These are phyloP conservation scores for Crithidia fasciculata DNA, from an alignment of 208 protist genomes.

Conservation along the genomic window DNA sequence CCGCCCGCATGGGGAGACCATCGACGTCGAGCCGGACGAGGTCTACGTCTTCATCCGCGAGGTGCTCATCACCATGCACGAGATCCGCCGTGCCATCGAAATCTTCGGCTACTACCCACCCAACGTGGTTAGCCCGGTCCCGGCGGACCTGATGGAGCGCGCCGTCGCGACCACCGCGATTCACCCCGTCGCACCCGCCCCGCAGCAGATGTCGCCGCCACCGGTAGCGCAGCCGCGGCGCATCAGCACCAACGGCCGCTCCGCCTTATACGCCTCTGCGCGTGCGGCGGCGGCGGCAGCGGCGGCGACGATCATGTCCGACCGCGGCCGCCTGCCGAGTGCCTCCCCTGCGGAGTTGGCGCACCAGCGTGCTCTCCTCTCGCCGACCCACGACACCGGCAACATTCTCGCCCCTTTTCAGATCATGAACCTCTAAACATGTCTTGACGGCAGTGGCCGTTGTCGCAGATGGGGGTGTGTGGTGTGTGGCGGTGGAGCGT, in stretches of 20 bases:
- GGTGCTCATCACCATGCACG: slow-evolving; percentile 9
- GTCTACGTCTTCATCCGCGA: slow-evolving; percentile 20
- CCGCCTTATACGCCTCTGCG: slow-evolving; percentile 3
- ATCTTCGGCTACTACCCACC: slow-evolving; percentile 34
- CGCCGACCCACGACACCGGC: slow-evolving; percentile 45
- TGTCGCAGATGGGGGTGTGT: too few relatives aligned
- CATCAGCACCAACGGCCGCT: slow-evolving; percentile 7
- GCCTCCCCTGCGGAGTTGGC: slow-evolving; percentile 26
- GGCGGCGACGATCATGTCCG: slow-evolving; percentile 4
- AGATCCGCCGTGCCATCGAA: slow-evolving; percentile 24
- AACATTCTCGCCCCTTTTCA: slow-evolving; percentile 54
- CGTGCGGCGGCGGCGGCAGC: background rate
- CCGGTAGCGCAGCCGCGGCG: slow-evolving; percentile 9
- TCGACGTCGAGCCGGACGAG: slow-evolving; percentile 19
- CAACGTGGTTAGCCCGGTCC: slow-evolving; percentile 12
- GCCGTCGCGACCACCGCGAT: background rate
- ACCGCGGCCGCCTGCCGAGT: slow-evolving; percentile 2
- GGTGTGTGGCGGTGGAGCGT: too few relatives aligned
- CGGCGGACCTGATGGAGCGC: background rate
- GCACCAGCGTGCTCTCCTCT: slow-evolving; percentile 48
- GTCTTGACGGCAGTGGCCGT: too few relatives aligned
- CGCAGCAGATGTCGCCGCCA: background rate
- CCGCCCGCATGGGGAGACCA: slow-evolving; percentile 23
- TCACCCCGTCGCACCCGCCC: background rate
- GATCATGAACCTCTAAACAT: slow-evolving; percentile 32